Percentiles rank a stretch among this genome's conserved stretches.
These are phyloP conservation scores for Fusarium agapanthi DNA, from an alignment of 2,329 filamentous ascomycete genomes.

Conservation along the genomic window DNA sequence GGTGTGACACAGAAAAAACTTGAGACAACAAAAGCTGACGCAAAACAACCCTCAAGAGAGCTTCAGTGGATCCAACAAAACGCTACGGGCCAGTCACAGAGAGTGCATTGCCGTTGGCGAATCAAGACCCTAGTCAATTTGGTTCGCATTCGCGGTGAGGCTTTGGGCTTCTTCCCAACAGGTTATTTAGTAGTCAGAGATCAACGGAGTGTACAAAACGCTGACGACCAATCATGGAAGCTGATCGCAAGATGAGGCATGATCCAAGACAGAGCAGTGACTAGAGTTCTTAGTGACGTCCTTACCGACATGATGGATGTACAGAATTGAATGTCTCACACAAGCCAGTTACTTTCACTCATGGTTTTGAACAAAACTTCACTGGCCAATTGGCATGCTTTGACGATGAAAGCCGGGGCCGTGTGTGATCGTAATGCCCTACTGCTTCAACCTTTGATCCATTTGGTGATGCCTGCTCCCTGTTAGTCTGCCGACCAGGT, in stretches of 20 bases:
- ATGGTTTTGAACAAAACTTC: not conserved
- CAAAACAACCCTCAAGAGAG: not conserved
- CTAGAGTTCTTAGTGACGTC: not conserved
- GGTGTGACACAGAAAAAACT: not conserved
- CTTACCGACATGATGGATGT: not conserved
- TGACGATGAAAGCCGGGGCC: not conserved
- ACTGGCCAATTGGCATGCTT: not conserved
- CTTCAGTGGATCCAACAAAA: not conserved
- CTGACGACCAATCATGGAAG: not conserved
- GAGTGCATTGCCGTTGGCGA: not conserved
- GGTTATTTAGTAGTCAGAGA: not conserved
- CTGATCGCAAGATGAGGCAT: not conserved
- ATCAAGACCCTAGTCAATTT: not conserved
- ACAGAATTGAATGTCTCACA: not conserved
- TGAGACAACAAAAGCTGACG: not conserved
- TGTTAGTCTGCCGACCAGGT: not conserved
- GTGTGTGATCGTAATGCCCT: not conserved
- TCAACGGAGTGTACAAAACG: not conserved
- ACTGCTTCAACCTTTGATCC: not conserved
- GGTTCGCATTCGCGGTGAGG: not conserved
- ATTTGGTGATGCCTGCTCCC: not conserved
- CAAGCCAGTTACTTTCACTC: not conserved
- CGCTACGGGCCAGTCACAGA: not conserved
- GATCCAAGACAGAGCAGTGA: not conserved
- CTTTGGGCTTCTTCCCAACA: not conserved